These are phyloP conservation scores for Fomitopsis serialis DNA, from an alignment of 768 basidiomycete species.

Conservation along the genomic window DNA sequence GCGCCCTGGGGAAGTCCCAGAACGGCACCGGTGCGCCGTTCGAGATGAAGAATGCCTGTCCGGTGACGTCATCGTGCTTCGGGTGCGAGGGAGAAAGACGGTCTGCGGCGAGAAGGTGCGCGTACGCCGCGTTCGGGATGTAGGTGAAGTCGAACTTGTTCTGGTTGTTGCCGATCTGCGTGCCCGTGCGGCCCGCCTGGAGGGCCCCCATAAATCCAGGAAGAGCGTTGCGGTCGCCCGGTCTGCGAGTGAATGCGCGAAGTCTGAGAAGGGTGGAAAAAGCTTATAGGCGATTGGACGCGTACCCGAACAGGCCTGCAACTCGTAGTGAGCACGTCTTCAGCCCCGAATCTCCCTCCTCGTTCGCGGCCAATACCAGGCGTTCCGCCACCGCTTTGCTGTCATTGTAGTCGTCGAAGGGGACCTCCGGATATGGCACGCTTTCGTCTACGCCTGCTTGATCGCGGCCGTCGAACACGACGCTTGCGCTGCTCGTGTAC, in stretches of 20 bases:
- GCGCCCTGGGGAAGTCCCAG: slow-evolving; percentile 45
- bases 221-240: slow-evolving; percentile 14
- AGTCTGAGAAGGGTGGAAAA: neutral
- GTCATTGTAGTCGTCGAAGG: slow-evolving; percentile 45
- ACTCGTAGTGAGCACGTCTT: slow-evolving; percentile 46
- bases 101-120: slow-evolving; percentile 49
- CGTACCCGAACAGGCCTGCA: slow-evolving; percentile 49
- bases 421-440: slow-evolving; percentile 32
- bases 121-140: slow-evolving; percentile 53
- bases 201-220: slow-evolving; percentile 42
- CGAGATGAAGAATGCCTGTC: slow-evolving; percentile 53
- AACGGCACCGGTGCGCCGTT: slow-evolving; percentile 50
- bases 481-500: slow-evolving; percentile 47
- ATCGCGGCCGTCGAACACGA: slow-evolving; percentile 42
- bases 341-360: slow-evolving; percentile 34
- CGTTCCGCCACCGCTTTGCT: slow-evolving; percentile 49
- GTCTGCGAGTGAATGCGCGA: neutral
- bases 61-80: slow-evolving; percentile 36
- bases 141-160: slow-evolving; percentile 48
- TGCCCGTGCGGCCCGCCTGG: slow-evolving; percentile 34
- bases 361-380: slow-evolving; percentile 36
- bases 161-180: slow-evolving; percentile 34
- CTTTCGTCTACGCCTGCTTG: slow-evolving; percentile 46
- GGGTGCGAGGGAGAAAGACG: slow-evolving; percentile 33
- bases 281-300: neutral